phyloP scores from a whole-genome alignment of 768 basidiomycete species.

The Naganishia vaughanmartiniae region DNA sequence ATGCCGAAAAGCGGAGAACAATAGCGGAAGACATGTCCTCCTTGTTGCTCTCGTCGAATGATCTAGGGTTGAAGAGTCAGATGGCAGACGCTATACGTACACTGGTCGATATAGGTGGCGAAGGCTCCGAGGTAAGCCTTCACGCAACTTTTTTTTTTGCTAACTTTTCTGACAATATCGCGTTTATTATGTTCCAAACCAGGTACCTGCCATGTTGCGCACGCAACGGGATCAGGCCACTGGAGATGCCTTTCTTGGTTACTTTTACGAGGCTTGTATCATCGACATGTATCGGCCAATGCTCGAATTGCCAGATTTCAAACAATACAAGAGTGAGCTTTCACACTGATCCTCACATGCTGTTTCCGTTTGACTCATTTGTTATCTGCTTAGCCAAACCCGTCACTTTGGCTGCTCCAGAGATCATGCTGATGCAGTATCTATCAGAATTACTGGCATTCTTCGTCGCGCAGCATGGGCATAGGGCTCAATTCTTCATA shows the following conservation, averaged over 20 bases:
- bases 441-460: slow-evolving; percentile 87
- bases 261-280: slow-evolving; percentile 80
- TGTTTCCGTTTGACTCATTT: background rate
- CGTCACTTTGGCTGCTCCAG: slow-evolving; percentile 59
- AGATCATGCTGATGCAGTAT: slow-evolving; percentile 78
- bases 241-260: slow-evolving; percentile 84
- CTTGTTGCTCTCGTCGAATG: slow-evolving; percentile 73
- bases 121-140: slow-evolving; percentile 43
- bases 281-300: slow-evolving; percentile 79
- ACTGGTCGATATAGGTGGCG: slow-evolving; percentile 67
- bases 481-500: slow-evolving; percentile 86
- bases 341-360: background rate
- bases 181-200: slow-evolving; percentile 16
- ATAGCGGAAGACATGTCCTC: slow-evolving; percentile 71
- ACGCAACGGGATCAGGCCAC: slow-evolving; percentile 66
- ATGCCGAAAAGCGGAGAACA: slow-evolving; percentile 59
- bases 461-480: slow-evolving; percentile 82
- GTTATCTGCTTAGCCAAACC: slow-evolving; percentile 25
- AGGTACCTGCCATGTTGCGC: slow-evolving; percentile 35
- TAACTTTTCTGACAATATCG: background rate
- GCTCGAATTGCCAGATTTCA: slow-evolving; percentile 68
- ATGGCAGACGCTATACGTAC: slow-evolving; percentile 81
- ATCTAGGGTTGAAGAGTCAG: slow-evolving; percentile 84
- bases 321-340: slow-evolving; percentile 56
- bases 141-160: background rate